Percentiles rank a stretch among this genome's conserved stretches.
These are phyloP conservation scores for Neurospora africana DNA, from an alignment of 495 filamentous ascomycete genomes.

Conservation along the genomic window DNA sequence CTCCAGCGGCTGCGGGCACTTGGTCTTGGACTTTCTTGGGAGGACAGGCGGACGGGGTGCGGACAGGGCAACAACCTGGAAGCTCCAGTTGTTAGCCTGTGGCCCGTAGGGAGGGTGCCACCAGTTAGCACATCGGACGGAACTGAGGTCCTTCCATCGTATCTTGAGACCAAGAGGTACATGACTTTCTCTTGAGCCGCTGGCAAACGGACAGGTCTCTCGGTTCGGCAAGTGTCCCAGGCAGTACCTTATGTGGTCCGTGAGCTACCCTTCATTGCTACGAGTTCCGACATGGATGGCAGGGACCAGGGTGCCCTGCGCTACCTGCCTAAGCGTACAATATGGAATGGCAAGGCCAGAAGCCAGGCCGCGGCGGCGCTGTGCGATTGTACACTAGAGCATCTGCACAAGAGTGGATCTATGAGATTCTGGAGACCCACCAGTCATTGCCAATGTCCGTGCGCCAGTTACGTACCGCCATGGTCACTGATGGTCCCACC, in stretches of 20 bases:
- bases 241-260: not conserved
- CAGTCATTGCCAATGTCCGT: not conserved
- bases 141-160: not conserved
- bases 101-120: not conserved
- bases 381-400: not conserved
- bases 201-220: not conserved
- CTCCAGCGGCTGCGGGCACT: not conserved
- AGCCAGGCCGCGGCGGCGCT: not conserved
- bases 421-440: not conserved
- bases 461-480: not conserved
- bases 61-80: not conserved
- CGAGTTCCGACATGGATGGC: not conserved
- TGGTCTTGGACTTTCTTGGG: not conserved
- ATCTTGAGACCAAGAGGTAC: not conserved
- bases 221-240: not conserved
- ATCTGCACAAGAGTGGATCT: not conserved
- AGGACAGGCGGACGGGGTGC: not conserved
- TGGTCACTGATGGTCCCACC: not conserved
- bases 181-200: fast-evolving
- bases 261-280: not conserved
- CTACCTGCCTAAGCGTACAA: not conserved
- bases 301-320: not conserved
- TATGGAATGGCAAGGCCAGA: not conserved
- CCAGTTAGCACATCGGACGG: not conserved
- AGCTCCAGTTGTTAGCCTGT: not conserved